Percentiles rank a stretch among this genome's conserved stretches.
Conservation (phyloP, 768 basidiomycete genomes). For the Rhizopogon roseolus region DNA sequence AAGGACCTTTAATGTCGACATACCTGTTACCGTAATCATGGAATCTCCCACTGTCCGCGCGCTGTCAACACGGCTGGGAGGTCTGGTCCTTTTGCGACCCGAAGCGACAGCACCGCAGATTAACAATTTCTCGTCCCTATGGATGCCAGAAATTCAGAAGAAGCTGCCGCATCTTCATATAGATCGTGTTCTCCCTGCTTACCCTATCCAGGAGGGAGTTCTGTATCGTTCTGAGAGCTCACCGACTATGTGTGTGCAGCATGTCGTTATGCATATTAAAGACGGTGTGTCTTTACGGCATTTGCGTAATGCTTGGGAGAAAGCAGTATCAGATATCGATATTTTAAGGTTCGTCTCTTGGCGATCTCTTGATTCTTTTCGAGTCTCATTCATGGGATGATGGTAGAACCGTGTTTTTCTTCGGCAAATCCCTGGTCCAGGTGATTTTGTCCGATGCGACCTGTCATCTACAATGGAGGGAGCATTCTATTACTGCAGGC, state of each 20-base stretch:
- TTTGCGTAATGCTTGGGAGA: slow-evolving; percentile 31
- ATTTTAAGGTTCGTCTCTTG: slow-evolving; percentile 19
- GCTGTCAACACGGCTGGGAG: slow-evolving; percentile 14
- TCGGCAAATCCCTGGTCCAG: slow-evolving; percentile 23
- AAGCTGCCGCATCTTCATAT: slow-evolving; percentile 4
- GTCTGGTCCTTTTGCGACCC: background rate
- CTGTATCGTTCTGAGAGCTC: slow-evolving; percentile 35
- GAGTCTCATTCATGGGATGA: background rate
- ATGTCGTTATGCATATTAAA: slow-evolving; percentile 31
- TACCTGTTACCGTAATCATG: slow-evolving; percentile 28
- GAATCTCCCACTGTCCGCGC: slow-evolving; percentile 15
- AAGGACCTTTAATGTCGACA: slow-evolving; percentile 9
- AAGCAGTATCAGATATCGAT: slow-evolving; percentile 19
- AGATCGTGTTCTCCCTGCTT: slow-evolving; percentile 33
- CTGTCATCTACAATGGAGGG: slow-evolving; percentile 12
- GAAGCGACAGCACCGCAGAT: background rate
- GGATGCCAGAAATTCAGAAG: slow-evolving; percentile 9
- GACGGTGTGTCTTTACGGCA: slow-evolving; percentile 11
- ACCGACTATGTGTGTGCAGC: slow-evolving; percentile 39
- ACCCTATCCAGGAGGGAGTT: slow-evolving; percentile 44
- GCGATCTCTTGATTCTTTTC: background rate
- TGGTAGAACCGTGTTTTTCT: slow-evolving; percentile 27
- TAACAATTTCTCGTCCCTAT: slow-evolving; percentile 12
- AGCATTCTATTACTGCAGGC: slow-evolving; percentile 5
- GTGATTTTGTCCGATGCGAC: slow-evolving; percentile 17